Percentiles rank a stretch among this genome's conserved stretches.
Evolutionary conservation across 768 basidiomycete species (phyloP).

Genomic region (Collybia sp.): DNA sequence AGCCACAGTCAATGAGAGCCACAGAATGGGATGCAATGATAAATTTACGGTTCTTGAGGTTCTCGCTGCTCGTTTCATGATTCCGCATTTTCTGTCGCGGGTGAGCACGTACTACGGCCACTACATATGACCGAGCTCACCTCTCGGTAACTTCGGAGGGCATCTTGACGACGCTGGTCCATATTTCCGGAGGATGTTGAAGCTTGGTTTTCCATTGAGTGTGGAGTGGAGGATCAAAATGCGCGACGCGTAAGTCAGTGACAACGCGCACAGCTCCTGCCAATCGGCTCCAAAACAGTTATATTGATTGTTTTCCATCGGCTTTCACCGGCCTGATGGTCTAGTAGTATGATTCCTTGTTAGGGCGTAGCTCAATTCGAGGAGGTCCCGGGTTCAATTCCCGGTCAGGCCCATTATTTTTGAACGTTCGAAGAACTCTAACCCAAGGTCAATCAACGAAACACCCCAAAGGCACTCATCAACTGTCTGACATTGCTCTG

Average conservation of each 20-base stretch:
- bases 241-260: conserved; percentile 32
- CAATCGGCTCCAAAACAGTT: neutral
- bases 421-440: too few species aligned
- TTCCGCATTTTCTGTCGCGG: conserved; percentile 82
- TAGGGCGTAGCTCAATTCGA: conserved; percentile 45
- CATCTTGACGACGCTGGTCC: conserved; percentile 70
- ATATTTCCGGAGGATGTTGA: conserved; percentile 58
- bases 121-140: conserved; percentile 27
- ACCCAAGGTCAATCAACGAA: too few species aligned
- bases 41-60: conserved; percentile 81
- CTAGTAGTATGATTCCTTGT: conserved; percentile 63
- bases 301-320: neutral
- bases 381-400: conserved; percentile 90
- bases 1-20: neutral
- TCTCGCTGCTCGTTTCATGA: conserved; percentile 84
- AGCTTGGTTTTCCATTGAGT: conserved; percentile 37
- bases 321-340: conserved; percentile 37
- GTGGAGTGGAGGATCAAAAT: conserved; percentile 2
- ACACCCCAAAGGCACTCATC: too few species aligned
- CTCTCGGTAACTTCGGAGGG: conserved; percentile 73
- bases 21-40: neutral
- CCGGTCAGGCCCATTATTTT: conserved; percentile 57
- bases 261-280: conserved; percentile 25
- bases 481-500: too few species aligned
- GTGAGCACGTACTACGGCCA: neutral